Percentiles rank a stretch among this genome's conserved stretches.
Evolutionary conservation across 805 yeast species (phyloP).

Genomic region (Ogataea parapolymorpha): DNA sequence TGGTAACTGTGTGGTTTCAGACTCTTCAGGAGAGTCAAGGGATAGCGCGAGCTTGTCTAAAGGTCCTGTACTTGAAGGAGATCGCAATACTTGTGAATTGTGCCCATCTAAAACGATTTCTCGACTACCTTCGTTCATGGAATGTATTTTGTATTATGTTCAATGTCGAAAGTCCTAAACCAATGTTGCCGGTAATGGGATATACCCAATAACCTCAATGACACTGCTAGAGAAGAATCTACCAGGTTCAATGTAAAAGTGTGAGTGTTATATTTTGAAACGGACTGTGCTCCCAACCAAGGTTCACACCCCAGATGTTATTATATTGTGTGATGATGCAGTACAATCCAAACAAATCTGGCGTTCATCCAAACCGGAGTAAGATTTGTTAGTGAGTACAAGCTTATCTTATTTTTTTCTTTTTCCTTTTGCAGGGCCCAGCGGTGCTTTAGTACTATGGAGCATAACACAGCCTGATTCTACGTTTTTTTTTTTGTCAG

Average conservation of each 20-base stretch:
- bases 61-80: neutral
- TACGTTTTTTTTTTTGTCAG: neutral
- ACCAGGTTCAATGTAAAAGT: conserved; percentile 2
- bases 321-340: neutral
- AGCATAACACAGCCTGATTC: conserved; percentile 5
- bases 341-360: neutral
- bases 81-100: neutral
- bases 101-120: neutral
- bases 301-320: neutral
- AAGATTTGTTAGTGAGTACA: neutral
- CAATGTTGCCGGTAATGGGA: conserved; percentile 2
- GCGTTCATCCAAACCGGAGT: neutral
- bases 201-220: conserved; percentile 3
- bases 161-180: neutral
- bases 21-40: neutral
- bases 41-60: neutral
- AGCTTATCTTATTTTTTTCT: conserved; percentile 8
- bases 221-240: neutral
- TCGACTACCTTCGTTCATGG: neutral
- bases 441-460: neutral
- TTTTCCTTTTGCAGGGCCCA: conserved; percentile 4
- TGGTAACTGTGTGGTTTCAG: neutral
- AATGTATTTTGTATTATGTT: neutral
- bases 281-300: neutral
- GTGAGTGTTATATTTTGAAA: neutral